phyloP scores from a whole-genome alignment of 2,329 filamentous ascomycete species.

The Aspergillus pseudoviridinutans region DNA sequence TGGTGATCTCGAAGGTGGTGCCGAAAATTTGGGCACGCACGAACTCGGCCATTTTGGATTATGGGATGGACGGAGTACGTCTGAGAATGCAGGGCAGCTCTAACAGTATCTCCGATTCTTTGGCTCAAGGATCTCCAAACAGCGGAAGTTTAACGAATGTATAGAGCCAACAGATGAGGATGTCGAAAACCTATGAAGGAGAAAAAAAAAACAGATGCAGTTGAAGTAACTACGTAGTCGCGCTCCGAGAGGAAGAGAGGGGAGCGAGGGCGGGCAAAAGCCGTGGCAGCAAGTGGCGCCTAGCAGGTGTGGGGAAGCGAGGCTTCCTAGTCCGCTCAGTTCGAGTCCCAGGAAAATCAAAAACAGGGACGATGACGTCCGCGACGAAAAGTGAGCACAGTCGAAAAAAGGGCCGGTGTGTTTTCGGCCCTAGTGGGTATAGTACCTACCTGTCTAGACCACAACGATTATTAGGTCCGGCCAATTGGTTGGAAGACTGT shows the following conservation, averaged over 20 bases:
- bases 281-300: conserved; percentile 16
- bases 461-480: not conserved
- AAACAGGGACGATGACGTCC: conserved; percentile 32
- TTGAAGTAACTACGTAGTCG: conserved; percentile 14
- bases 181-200: conserved; percentile 4
- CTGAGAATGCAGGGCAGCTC: conserved; percentile 4
- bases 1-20: conserved; percentile 99
- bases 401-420: conserved; percentile 12
- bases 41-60: conserved; percentile 87
- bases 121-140: not conserved
- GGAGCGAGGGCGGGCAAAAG: conserved; percentile 14
- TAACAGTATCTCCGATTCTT: not conserved
- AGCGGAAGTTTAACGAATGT: not conserved
- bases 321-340: conserved; percentile 11
- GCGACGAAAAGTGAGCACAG: conserved; percentile 20
- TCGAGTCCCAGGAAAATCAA: conserved; percentile 16
- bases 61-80: conserved; percentile 10
- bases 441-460: conserved; percentile 1
- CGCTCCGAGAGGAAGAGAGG: conserved; percentile 13
- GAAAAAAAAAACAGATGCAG: conserved; percentile 2
- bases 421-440: no score
- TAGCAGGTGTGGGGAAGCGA: conserved; percentile 29
- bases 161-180: not conserved
- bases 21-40: conserved; percentile 99
- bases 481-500: conserved; percentile 18